Evolutionary conservation across 225 moss, liverwort and hornwort genomes (phyloP).

Genomic region (Marchantia polymorpha): DNA sequence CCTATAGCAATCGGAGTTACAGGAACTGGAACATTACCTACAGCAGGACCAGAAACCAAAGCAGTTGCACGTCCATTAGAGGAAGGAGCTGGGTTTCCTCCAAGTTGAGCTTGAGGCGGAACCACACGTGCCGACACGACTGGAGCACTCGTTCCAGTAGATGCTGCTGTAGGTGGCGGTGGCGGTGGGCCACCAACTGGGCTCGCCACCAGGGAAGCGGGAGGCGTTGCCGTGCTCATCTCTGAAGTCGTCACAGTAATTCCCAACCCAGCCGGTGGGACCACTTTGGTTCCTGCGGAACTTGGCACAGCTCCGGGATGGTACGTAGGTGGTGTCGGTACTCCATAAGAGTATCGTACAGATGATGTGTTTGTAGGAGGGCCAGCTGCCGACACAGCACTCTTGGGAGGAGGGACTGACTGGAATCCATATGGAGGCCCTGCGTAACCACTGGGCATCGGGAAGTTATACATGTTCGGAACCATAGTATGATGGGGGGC

Average conservation of each 20-base stretch:
- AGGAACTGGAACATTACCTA: constrained; percentile 43
- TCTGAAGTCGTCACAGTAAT: constrained; percentile 24
- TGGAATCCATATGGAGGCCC: constrained; percentile 30
- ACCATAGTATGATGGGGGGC: constrained; percentile 48
- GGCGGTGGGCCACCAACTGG: constrained; percentile 46
- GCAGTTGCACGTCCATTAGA: constrained; percentile 55
- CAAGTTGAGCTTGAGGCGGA: constrained; percentile 46
- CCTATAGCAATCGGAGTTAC: constrained; percentile 52
- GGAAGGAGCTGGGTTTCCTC: constrained; percentile 38
- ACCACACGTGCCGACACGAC: background rate
- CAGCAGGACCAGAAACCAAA: constrained; percentile 47
- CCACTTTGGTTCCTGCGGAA: constrained; percentile 32
- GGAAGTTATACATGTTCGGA: constrained; percentile 29
- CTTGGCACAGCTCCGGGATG: constrained; percentile 30
- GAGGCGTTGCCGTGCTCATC: background rate
- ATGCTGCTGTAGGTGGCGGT: constrained; percentile 36
- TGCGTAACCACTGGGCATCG: constrained; percentile 22
- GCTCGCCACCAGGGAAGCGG: constrained; percentile 37
- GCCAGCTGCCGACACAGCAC: constrained; percentile 40
- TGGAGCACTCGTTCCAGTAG: constrained; percentile 17
- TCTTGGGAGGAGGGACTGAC: constrained; percentile 52
- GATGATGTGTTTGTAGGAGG: constrained; percentile 52
- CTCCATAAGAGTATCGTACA: constrained; percentile 42
- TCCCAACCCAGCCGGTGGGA: constrained; percentile 22
- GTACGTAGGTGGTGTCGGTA: constrained; percentile 34